Conservation (phyloP, 2,329 filamentous ascomycete species). For the Pestalotiopsis sp. region DNA sequence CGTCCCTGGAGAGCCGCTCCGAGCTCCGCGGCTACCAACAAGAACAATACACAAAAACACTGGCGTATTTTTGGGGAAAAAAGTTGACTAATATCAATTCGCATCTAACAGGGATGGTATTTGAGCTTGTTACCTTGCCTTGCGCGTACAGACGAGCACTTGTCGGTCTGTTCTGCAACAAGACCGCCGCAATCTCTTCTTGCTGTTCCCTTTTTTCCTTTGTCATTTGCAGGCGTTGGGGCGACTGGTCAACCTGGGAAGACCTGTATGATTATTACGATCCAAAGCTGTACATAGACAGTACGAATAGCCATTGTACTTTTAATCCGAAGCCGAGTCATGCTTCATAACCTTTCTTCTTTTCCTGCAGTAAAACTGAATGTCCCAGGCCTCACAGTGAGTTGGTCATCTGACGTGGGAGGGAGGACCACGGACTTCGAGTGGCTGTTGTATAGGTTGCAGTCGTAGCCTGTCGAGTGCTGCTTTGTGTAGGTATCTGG, state of each 20-base stretch:
- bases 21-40: not conserved
- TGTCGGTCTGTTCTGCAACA: not conserved
- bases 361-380: not conserved
- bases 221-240: not conserved
- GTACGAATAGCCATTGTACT: not conserved
- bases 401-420: too few species aligned
- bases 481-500: too few species aligned
- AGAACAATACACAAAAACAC: not conserved
- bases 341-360: not conserved
- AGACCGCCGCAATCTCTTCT: not conserved
- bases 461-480: too few species aligned
- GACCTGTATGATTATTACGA: not conserved
- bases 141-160: not conserved
- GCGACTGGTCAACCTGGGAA: not conserved
- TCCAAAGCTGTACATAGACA: not conserved
- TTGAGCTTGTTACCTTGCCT: conserved; percentile 14
- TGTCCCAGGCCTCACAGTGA: too few species aligned
- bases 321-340: not conserved
- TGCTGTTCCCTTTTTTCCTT: not conserved
- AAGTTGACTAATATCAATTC: conserved; percentile 20
- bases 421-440: too few species aligned
- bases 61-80: not conserved
- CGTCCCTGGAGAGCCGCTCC: not conserved
- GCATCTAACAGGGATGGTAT: conserved; percentile 22
- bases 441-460: too few species aligned